Percentiles rank a stretch among this genome's conserved stretches.
Evolutionary conservation across 2,329 filamentous ascomycete genomes (phyloP).

Genomic region (Fusarium sp.): DNA sequence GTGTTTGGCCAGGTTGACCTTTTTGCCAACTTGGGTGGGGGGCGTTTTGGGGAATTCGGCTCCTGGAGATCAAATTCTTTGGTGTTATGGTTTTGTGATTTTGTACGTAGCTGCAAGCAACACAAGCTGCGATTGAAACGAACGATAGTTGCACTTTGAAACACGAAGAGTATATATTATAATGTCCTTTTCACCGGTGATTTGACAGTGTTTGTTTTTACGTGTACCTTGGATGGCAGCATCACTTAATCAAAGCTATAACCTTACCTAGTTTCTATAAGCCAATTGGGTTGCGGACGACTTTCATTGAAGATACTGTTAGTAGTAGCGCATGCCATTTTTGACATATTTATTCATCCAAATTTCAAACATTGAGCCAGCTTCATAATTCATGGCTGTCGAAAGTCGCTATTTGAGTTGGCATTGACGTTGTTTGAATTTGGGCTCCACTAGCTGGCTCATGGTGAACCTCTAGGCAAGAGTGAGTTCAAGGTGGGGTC

Average conservation of each 20-base stretch:
- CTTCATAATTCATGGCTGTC: background rate
- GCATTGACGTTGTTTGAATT: conserved; percentile 28
- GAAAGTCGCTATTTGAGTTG: background rate
- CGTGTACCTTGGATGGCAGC: background rate
- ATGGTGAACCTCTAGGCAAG: background rate
- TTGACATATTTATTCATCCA: background rate
- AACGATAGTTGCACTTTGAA: conserved; percentile 40
- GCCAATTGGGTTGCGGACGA: background rate
- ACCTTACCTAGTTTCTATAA: background rate
- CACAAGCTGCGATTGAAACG: conserved; percentile 45
- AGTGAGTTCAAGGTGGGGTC: conserved; percentile 33
- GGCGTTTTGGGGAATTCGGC: conserved; percentile 45
- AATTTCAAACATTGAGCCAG: background rate
- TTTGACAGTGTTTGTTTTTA: background rate
- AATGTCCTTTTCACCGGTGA: background rate
- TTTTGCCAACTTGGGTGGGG: conserved; percentile 40
- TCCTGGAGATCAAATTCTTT: conserved; percentile 43
- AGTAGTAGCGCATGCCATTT: background rate
- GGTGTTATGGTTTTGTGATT: conserved; percentile 45
- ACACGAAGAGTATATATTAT: conserved; percentile 30
- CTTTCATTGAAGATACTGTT: background rate
- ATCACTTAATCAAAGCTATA: background rate
- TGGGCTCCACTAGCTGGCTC: background rate
- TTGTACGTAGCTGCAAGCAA: conserved; percentile 46
- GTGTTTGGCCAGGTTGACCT: conserved; percentile 53